Conservation (phyloP, 192 early-diverging fungal genomes). For the Chytriomyces hyalinus region DNA sequence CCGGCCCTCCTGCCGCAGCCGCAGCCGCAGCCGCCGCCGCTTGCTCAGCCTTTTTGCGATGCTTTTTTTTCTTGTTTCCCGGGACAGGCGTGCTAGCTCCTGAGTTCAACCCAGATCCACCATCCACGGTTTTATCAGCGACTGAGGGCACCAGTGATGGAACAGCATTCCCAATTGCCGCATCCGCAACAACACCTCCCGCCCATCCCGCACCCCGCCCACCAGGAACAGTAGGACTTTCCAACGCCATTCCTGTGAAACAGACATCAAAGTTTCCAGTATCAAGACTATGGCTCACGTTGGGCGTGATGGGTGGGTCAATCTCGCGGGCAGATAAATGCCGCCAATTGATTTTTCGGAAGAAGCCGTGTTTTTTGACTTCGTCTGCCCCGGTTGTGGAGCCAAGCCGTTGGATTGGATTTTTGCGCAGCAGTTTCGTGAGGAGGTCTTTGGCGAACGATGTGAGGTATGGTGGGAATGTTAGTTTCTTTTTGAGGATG, state of each 20-base stretch:
- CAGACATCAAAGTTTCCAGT: constrained; percentile 79
- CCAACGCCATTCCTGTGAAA: constrained; percentile 68
- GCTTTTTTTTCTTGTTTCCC: constrained; percentile 24
- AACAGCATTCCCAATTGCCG: background rate
- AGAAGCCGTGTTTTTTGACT: constrained; percentile 71
- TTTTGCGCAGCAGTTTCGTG: constrained; percentile 66
- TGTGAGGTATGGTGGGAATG: constrained; percentile 80
- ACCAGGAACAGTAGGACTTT: constrained; percentile 50
- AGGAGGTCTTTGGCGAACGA: constrained; percentile 79
- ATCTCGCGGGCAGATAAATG: constrained; percentile 38
- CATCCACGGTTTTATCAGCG: background rate
- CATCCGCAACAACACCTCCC: background rate
- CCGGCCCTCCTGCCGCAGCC: background rate
- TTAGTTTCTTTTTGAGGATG: constrained; percentile 82
- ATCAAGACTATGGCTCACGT: constrained; percentile 50
- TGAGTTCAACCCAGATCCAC: background rate
- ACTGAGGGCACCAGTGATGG: background rate
- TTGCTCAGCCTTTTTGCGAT: constrained; percentile 6
- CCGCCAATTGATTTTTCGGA: constrained; percentile 69
- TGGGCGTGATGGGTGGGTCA: constrained; percentile 48
- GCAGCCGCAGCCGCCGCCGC: background rate
- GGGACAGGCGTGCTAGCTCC: constrained; percentile 5
- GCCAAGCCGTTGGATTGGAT: constrained; percentile 66
- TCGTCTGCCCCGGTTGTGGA: constrained; percentile 46
- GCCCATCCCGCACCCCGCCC: background rate